phyloP scores from a whole-genome alignment of 164 flowering plant species.

The Magnolia officinalis region DNA sequence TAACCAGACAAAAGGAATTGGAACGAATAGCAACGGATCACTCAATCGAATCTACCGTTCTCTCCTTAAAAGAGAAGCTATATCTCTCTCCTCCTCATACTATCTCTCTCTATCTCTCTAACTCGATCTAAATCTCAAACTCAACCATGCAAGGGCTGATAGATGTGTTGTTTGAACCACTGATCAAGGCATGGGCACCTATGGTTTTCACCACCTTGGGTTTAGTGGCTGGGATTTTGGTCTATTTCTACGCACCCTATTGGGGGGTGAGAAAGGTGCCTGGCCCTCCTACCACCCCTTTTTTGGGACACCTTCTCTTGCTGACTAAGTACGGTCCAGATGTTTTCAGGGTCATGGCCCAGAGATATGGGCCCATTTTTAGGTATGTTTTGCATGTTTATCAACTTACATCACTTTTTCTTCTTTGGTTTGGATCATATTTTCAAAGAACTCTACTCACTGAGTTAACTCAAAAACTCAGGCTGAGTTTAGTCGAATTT shows the following conservation, averaged over 20 bases:
- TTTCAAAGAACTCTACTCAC: too few relatives aligned
- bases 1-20: not conserved
- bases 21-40: not conserved
- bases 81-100: not conserved
- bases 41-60: not conserved
- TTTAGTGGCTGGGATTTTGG: constrained; percentile 30
- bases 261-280: constrained; percentile 88
- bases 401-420: not conserved
- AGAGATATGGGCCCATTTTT: constrained; percentile 80
- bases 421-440: not conserved
- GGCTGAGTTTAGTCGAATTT: too few relatives aligned
- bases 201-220: constrained; percentile 33
- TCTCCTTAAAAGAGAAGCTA: not conserved
- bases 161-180: not conserved
- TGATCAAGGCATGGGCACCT: constrained; percentile 13
- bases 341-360: constrained; percentile 70
- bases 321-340: constrained; percentile 87
- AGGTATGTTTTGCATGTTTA: constrained; percentile 35
- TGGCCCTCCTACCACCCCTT: constrained; percentile 71
- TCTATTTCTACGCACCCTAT: constrained; percentile 68
- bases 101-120: not conserved
- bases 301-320: constrained; percentile 86
- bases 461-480: too few relatives aligned
- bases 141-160: constrained; percentile 2
- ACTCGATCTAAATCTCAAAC: not conserved